Evolutionary conservation across 768 basidiomycete species (phyloP), one percentile per base, ranked within the genome.

Genomic region (Psilocybe cyanescens): DNA sequence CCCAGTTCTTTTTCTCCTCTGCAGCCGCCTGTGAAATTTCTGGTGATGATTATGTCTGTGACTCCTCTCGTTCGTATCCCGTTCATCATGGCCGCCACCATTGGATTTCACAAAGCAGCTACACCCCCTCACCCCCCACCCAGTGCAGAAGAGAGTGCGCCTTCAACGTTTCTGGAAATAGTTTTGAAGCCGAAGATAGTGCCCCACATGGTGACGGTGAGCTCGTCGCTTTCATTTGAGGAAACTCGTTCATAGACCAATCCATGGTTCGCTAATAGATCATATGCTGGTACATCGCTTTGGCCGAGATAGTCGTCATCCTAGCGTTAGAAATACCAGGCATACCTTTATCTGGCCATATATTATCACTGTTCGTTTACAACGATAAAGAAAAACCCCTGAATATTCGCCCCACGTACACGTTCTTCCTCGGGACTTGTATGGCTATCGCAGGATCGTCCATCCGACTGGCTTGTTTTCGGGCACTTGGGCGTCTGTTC

Each of bases 121-220:
- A 84, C 84, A 1, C 81, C 84, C 44, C 85, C 79, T 24, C 73
- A 80, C 37, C 77, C 79, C 16, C 79, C 78, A 30, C 76, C 76
- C 28, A 50, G 65, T 3, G 62, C 63, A 46, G 71, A 73, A 24
- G 78, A 81, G 55, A 69, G 71, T 19, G 72, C 68, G 5, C 68
- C 70, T 8, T 75, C 75, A 6, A 79, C 76, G 3, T 69, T 65
- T 17, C 63, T 79, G 47, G 82, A 83, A 67, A 59, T 63, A 3
- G 24, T 81, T 8, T 35, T 83, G 24, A 74, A 76, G 56, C 70
- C 76, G 30, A 66, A 70, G 24, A 74, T 72, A 11, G 75, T 73
- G 14, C 46, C 70, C 11, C 29, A 73, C 57, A 78, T 79, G 69
- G 81, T 83, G 62, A 44, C 19, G 72, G 55, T 31, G 28, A 16